Conservation (phyloP, 139 green algal genomes). For the Haematococcus sp. region DNA sequence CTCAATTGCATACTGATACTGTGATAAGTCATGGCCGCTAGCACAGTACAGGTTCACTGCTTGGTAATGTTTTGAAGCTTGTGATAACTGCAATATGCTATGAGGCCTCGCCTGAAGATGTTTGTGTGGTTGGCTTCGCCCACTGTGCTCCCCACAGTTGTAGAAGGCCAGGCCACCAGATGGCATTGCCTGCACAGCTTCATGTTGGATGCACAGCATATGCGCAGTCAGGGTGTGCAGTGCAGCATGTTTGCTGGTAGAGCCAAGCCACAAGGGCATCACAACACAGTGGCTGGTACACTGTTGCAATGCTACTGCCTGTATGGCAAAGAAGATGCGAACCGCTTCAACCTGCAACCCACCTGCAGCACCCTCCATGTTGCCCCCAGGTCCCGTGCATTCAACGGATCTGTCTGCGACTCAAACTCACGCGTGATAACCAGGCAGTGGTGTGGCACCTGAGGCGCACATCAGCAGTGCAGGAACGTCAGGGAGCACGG, state of each 20-base stretch:
- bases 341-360: not conserved
- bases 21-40: no score
- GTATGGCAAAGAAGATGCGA: no score
- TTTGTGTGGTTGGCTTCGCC: constrained; percentile 84
- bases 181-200: constrained; percentile 45
- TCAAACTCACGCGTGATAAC: constrained; percentile 75
- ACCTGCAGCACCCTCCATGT: constrained; percentile 49
- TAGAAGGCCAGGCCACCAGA: constrained; percentile 76
- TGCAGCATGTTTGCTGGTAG: no score
- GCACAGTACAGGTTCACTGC: no score
- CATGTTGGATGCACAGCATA: constrained; percentile 12
- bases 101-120: constrained; percentile 70
- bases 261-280: no score
- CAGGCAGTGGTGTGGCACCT: constrained; percentile 49
- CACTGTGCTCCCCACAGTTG: constrained; percentile 73
- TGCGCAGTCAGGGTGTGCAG: no score
- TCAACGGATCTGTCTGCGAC: constrained; percentile 64
- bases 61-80: no score
- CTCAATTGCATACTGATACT: no score
- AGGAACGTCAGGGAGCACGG: no score
- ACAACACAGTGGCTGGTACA: no score
- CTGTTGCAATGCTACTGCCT: no score
- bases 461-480: no score
- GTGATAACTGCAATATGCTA: not conserved
- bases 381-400: constrained; percentile 55